Evolutionary conservation across 495 filamentous ascomycete genomes (phyloP).

Genomic region (Trypethelium eluteriae): DNA sequence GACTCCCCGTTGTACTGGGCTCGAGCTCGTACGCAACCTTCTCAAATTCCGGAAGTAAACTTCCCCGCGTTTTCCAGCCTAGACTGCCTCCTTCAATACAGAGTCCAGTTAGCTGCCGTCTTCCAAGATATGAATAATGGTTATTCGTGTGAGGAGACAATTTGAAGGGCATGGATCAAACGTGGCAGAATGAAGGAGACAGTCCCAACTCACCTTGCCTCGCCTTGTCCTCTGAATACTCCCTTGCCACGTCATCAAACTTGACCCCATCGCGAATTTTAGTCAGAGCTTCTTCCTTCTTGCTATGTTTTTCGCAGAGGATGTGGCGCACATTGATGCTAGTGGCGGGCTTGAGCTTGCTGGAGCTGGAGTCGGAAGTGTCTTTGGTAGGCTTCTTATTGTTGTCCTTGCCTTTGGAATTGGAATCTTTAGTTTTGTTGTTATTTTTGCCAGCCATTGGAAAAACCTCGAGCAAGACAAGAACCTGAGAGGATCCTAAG

Average conservation of each 20-base stretch:
- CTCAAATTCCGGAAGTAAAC: constrained; percentile 67
- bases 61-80: constrained; percentile 75
- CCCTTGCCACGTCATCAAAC: constrained; percentile 81
- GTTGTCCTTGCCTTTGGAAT: constrained; percentile 27
- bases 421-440: constrained; percentile 31
- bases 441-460: constrained; percentile 31
- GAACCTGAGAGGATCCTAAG: too few relatives aligned
- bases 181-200: not conserved
- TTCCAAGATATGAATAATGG: too few relatives aligned
- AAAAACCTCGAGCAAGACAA: not conserved
- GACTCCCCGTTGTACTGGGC: constrained; percentile 63
- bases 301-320: constrained; percentile 79
- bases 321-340: constrained; percentile 86
- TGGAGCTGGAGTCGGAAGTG: constrained; percentile 27
- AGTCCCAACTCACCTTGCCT: constrained; percentile 52
- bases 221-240: constrained; percentile 87
- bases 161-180: not conserved
- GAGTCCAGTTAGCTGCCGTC: not conserved
- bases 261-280: constrained; percentile 69
- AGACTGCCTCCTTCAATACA: constrained; percentile 58
- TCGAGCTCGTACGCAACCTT: constrained; percentile 73
- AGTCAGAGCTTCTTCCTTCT: constrained; percentile 78
- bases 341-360: constrained; percentile 61
- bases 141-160: too few relatives aligned
- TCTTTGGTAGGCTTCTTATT: constrained; percentile 19